Evolutionary conservation across 2,329 filamentous ascomycete species (phyloP).

Genomic region (Lanzia echinophila): DNA sequence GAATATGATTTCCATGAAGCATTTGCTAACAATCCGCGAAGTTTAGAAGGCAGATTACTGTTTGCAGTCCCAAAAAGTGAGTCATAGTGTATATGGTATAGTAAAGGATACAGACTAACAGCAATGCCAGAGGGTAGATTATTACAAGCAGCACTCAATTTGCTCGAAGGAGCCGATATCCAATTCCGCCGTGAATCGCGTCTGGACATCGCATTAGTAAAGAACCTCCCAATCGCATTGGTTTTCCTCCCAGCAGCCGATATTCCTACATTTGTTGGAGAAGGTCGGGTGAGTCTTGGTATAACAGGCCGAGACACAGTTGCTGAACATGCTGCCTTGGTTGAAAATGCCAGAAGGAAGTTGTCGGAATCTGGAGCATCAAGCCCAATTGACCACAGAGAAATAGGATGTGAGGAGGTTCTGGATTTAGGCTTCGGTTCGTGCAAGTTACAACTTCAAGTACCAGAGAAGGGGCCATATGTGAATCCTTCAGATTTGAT

Average conservation of each 20-base stretch:
- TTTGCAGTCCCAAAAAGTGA: slow-evolving; percentile 98
- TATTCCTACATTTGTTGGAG: slow-evolving; percentile 94
- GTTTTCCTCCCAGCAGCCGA: slow-evolving; percentile 96
- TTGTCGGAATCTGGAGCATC: slow-evolving; percentile 42
- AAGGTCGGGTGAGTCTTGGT: slow-evolving; percentile 86
- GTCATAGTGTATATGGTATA: slow-evolving; percentile 33
- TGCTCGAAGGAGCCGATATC: slow-evolving; percentile 89
- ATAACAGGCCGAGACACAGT: slow-evolving; percentile 95
- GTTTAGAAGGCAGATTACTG: slow-evolving; percentile 84
- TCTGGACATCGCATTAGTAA: slow-evolving; percentile 94
- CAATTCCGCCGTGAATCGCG: slow-evolving; percentile 93
- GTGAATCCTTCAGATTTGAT: slow-evolving; percentile 67
- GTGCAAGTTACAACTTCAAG: slow-evolving; percentile 95
- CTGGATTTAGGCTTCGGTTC: slow-evolving; percentile 85
- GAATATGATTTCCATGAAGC: slow-evolving; percentile 30
- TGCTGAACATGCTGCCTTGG: slow-evolving; percentile 72
- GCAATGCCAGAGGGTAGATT: slow-evolving; percentile 73
- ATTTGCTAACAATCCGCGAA: slow-evolving; percentile 39
- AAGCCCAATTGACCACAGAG: slow-evolving; percentile 35
- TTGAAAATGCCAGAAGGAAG: slow-evolving; percentile 43
- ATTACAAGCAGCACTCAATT: slow-evolving; percentile 78
- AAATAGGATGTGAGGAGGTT: slow-evolving; percentile 64
- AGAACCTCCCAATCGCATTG: slow-evolving; percentile 91
- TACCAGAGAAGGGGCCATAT: slow-evolving; percentile 76
- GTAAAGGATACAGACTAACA: slow-evolving; percentile 10